Percentiles rank a stretch among this genome's conserved stretches.
These are phyloP conservation scores for Neurospora tetrasperma DNA, from an alignment of 495 filamentous ascomycete genomes.

Conservation along the genomic window DNA sequence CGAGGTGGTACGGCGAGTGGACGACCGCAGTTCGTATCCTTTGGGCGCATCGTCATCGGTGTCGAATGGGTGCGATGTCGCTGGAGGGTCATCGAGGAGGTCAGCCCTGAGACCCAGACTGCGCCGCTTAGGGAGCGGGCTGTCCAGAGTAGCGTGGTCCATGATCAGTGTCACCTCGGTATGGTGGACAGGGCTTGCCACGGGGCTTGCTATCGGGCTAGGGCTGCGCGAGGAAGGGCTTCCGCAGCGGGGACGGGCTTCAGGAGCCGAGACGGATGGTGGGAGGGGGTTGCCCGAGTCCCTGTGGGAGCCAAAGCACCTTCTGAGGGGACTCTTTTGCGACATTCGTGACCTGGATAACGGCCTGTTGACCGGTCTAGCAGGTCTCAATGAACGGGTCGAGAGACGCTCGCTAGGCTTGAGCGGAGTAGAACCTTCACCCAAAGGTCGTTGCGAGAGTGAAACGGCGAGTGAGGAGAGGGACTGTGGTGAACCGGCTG, in stretches of 20 bases:
- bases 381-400: slow-evolving; percentile 35
- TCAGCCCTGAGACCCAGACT: slow-evolving; percentile 57
- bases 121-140: slow-evolving; percentile 76
- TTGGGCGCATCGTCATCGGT: slow-evolving; percentile 35
- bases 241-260: slow-evolving; percentile 19
- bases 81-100: slow-evolving; percentile 54
- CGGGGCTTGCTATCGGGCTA: not conserved
- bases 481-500: not conserved
- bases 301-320: slow-evolving; percentile 57
- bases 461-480: slow-evolving; percentile 16
- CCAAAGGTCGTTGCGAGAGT: slow-evolving; percentile 21
- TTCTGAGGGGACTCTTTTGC: slow-evolving; percentile 66
- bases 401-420: slow-evolving; percentile 41
- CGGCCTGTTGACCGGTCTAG: slow-evolving; percentile 36
- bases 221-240: not conserved
- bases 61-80: slow-evolving; percentile 24
- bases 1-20: slow-evolving; percentile 16
- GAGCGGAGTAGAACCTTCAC: slow-evolving; percentile 27
- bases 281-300: slow-evolving; percentile 60
- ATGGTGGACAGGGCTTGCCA: slow-evolving; percentile 66
- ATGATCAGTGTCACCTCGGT: slow-evolving; percentile 84
- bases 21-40: slow-evolving; percentile 34
- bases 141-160: slow-evolving; percentile 65
- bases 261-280: slow-evolving; percentile 22
- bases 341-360: slow-evolving; percentile 45